Evolutionary conservation across 345 rosid genomes (phyloP), one percentile per base, ranked within the genome.

Genomic region (Salix purpurea): DNA sequence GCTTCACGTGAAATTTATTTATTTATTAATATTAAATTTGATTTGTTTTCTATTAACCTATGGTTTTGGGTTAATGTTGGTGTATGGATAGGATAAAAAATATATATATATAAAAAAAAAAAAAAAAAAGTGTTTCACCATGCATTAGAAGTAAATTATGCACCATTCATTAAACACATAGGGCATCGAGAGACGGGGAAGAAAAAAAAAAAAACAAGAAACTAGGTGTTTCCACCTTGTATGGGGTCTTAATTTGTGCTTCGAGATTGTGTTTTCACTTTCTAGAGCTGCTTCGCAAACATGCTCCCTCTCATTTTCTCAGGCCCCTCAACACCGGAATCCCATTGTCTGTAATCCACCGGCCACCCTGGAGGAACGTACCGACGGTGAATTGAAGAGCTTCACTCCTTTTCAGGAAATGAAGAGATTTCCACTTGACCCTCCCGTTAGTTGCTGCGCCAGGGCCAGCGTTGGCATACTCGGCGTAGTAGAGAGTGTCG

Each of bases 401-500:
- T 26, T 88, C 91, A 0, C 50, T 60, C n/a, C 36, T 50, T 60
- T 74, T 65, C 9, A 88, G 82, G 1, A 81, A 34, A 80, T 77
- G 84, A 48, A 71, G 82, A 24, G 89, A 86, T 78, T 74, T 88
- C 98, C 97, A 92, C 60, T 73, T 83, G 39, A 88, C 90, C 76
- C 97, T 89, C 34, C 74, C 36, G 7, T 34, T 66, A 44, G 85
- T 79, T 16, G 14, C 66, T 3, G 94, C 89, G 15, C 96, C 94
- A 2, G 93, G 92, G 19, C 98, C 96, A 3, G 80, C 77, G 87
- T 94, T 92, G 9, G 44, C 80, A 62, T 85, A 90, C 76, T 94
- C 98, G 6, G 83, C 84, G 77, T 85, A 88, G 76, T 58, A 87
- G 2, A 83, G 40, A 7, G 92, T 86, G 69, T 88, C 79, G 0